These are phyloP conservation scores for Candida railenensis DNA, from an alignment of 805 yeast genomes.

Conservation along the genomic window DNA sequence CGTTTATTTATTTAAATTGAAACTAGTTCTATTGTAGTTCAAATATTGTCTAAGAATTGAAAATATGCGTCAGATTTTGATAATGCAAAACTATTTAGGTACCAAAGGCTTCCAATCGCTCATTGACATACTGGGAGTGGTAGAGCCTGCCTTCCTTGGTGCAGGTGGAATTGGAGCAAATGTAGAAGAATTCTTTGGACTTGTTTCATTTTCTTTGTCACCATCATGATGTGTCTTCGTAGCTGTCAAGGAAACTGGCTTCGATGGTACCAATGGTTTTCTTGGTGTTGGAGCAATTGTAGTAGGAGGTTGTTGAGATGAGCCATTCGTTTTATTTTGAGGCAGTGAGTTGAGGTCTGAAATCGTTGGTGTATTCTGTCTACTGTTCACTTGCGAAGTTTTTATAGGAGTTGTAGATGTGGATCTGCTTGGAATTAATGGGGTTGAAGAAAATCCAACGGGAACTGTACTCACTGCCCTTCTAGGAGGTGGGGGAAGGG, in stretches of 20 bases:
- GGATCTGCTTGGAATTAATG: conserved; percentile 37
- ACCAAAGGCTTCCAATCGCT: conserved; percentile 53
- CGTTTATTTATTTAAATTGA: no score
- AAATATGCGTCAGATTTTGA: background rate
- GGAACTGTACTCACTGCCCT: conserved; percentile 11
- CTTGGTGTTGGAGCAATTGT: conserved; percentile 20
- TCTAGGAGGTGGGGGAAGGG: conserved; percentile 8
- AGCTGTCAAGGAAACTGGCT: conserved; percentile 29
- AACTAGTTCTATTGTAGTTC: background rate
- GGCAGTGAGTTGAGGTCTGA: background rate
- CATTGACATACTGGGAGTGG: conserved; percentile 20
- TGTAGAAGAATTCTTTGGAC: conserved; percentile 10
- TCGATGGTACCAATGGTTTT: conserved; percentile 37
- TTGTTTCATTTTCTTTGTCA: conserved; percentile 5
- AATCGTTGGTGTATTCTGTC: conserved; percentile 2
- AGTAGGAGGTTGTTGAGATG: conserved; percentile 5
- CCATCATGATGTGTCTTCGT: conserved; percentile 12
- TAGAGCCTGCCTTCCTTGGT: conserved; percentile 2
- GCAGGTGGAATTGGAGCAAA: conserved; percentile 8
- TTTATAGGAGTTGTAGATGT: conserved; percentile 26
- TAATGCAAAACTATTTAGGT: conserved; percentile 34
- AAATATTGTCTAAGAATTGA: conserved; percentile 8
- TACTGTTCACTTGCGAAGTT: conserved; percentile 6
- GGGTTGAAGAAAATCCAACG: conserved; percentile 36
- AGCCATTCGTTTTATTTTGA: background rate